Base-by-base conservation (phyloP, 129 eudicot species). In the Flaveria trinervia region DNA sequence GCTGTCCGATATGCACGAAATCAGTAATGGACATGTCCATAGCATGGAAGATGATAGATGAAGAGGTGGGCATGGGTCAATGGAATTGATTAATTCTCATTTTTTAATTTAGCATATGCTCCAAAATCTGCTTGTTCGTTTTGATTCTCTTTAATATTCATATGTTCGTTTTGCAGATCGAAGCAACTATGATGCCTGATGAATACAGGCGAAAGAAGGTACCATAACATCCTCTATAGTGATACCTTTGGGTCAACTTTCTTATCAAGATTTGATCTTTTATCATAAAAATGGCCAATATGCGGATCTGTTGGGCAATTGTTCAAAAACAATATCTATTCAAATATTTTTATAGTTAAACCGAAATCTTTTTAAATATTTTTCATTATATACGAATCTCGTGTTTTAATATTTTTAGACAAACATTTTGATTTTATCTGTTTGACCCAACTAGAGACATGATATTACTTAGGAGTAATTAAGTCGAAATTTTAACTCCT, bases 1-100 rank as follows among this genome's bases (percentile, higher is more conserved):
- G 93, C 79, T 95, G 99, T 74, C 97, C 99, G 1, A 88, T 95
- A 70, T 95, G 99, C 85, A 86, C 99, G 26, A 95, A 82, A 59
- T 89, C 99, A 0, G 70, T 88, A 66, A 84, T 83, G 74, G 99
- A 95, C 87, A 95, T 95, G 99, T 87, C 99, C 1, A 72, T 85
- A 83, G 73, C 86, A 9, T 95, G 97, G 99, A 89, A 89, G 86
- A 80, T 83, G 85, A 89, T 92, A 48, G 99, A 95, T 76, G 95
- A 95, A 57, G 99, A 95, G 97, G 98, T 94, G 15, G 15, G 86
- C 84, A 49, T 25, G 11, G 39, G 85, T 88, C 60, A 23, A 11
- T 28, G 14, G 0, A 66, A 49, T 30, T 3, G 17, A 61, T 50
- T 28, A 28, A 33, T 48, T 9, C n/a, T 69, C 6, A 30, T 7